Percentiles rank a stretch among this genome's conserved stretches.
These are phyloP conservation scores for Euphorbia corollata DNA, from an alignment of 441 rosid species.

Conservation along the genomic window DNA sequence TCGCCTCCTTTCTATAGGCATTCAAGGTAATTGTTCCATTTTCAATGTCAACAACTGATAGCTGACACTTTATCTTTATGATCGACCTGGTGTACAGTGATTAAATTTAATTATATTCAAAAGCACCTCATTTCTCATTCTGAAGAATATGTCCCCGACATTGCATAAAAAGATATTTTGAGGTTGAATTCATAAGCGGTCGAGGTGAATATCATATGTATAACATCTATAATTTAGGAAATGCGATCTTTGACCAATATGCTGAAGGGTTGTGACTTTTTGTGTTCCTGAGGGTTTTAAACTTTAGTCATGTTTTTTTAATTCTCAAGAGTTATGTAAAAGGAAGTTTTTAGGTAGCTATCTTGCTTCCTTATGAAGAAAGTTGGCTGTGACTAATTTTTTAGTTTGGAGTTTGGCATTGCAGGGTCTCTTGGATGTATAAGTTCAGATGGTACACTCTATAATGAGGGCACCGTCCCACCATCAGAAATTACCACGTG, in stretches of 20 bases:
- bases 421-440: constrained; percentile 79
- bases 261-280: background rate
- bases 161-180: background rate
- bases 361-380: background rate
- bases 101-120: background rate
- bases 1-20: constrained; percentile 60
- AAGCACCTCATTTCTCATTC: background rate
- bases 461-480: constrained; percentile 33
- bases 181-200: background rate
- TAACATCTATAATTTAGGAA: background rate
- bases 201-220: background rate
- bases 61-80: background rate
- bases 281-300: background rate
- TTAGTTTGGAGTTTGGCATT: constrained; percentile 12
- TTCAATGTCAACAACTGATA: constrained; percentile 4
- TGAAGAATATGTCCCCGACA: background rate
- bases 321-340: background rate
- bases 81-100: background rate
- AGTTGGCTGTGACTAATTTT: constrained; percentile 2
- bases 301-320: background rate
- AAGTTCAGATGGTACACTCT: constrained; percentile 61
- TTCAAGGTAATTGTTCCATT: constrained; percentile 48
- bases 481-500: constrained; percentile 53
- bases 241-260: too few species aligned
- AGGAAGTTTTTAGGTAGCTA: background rate